Evolutionary conservation across 2,329 filamentous ascomycete species (phyloP).

Genomic region (Clarireedia paspali): DNA sequence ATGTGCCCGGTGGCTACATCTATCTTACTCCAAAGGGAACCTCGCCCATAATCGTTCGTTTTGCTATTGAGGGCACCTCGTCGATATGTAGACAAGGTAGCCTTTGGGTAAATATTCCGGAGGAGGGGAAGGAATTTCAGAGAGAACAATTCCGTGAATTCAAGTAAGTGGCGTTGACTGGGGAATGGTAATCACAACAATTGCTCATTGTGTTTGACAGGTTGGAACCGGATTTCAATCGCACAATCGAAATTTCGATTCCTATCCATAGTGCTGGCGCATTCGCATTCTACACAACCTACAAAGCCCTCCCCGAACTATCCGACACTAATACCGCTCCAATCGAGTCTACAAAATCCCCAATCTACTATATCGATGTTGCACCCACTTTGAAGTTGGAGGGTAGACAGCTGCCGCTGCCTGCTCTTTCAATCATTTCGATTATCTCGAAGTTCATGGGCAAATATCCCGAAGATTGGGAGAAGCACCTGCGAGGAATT

Average conservation of each 20-base stretch:
- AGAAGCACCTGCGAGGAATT: slow-evolving; percentile 81
- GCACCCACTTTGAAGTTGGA: slow-evolving; percentile 72
- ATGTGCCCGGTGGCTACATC: slow-evolving; percentile 83
- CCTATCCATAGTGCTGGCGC: slow-evolving; percentile 77
- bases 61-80: slow-evolving; percentile 88
- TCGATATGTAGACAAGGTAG: slow-evolving; percentile 93
- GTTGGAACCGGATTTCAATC: slow-evolving; percentile 86
- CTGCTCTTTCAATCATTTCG: slow-evolving; percentile 86
- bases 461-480: slow-evolving; percentile 81
- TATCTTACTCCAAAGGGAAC: slow-evolving; percentile 72
- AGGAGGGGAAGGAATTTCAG: slow-evolving; percentile 65
- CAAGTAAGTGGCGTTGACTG: slow-evolving; percentile 53
- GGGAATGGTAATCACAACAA: no score
- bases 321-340: slow-evolving; percentile 41
- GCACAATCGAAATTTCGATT: slow-evolving; percentile 81
- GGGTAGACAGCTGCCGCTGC: slow-evolving; percentile 66
- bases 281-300: slow-evolving; percentile 92
- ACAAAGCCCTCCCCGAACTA: slow-evolving; percentile 73
- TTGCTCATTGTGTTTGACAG: slow-evolving; percentile 36
- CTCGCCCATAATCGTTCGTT: slow-evolving; percentile 73
- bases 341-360: slow-evolving; percentile 57
- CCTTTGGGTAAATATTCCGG: slow-evolving; percentile 93
- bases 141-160: slow-evolving; percentile 78
- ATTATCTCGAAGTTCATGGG: slow-evolving; percentile 98
- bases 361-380: slow-evolving; percentile 88